Evolutionary conservation across 306 rosid species (phyloP), one percentile per base, ranked within the genome.

Genomic region (Vicia villosa): DNA sequence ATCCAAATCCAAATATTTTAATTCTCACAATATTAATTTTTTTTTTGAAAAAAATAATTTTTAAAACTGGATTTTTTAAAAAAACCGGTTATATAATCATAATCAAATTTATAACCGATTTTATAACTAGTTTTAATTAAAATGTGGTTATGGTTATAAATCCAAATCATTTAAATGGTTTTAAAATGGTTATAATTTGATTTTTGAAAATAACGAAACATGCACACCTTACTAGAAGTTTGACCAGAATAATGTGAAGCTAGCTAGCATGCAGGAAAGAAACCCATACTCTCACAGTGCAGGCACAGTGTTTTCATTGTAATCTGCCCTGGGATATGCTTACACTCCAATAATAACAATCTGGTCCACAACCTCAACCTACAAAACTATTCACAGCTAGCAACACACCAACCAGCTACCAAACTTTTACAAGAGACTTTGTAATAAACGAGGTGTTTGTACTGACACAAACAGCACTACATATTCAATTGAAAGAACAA

Each of bases 371-470:
- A 16, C 10, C 49, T 43, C 59, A 58, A 16, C 10, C 49, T 43
- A 43, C 47, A 42, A 42, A 4, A 42, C 10, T 5, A 6, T 15
- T 13, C 43, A 66, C 66, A 60, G 72, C 75, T 68, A 68, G 57
- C 75, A 68, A 26, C 38, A 37, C 50, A 15, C 50, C 16, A 43
- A 14, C 70, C 75, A 47, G 15, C 59, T 13, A 58, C 61, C 34
- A 62, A 49, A 13, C 43, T 42, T 51, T 63, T 64, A 4, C 1
- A 71, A 21, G 60, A 58, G 17, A 59, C 24, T 58, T 79, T 67
- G 70, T 59, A 28, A 67, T 57, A 54, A 60, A 74, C 79, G 76
- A 79, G 73, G 83, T 68, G 79, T 32, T 52, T 61, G 15, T 73
- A 41, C 72, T 12, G 70, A 60, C 66, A 11, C 6, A 15, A 17